A percentile compares a stretch with the other conserved stretches of the same genome.
phyloP scores from a whole-genome alignment of 768 basidiomycete genomes.

The Dioszegia crocea region DNA sequence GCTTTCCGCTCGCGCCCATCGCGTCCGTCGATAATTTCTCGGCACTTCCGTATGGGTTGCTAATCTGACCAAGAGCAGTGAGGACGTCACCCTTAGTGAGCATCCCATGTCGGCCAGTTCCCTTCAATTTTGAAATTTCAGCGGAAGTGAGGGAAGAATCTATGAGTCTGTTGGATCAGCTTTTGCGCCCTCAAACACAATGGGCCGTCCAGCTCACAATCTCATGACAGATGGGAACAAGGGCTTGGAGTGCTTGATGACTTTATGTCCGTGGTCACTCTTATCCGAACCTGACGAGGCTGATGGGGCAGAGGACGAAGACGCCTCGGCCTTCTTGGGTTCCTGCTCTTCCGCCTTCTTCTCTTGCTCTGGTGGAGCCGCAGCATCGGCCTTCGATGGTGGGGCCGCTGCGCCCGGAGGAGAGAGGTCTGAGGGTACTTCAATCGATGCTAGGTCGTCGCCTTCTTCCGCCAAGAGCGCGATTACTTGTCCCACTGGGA shows the following conservation, averaged over 20 bases:
- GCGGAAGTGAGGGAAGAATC: slow-evolving; percentile 39
- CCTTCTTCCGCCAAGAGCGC: slow-evolving; percentile 93
- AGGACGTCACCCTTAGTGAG: slow-evolving; percentile 95
- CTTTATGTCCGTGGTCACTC: slow-evolving; percentile 33
- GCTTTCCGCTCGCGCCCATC: slow-evolving; percentile 40
- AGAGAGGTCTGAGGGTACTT: slow-evolving; percentile 51
- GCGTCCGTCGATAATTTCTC: slow-evolving; percentile 38
- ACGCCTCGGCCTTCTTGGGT: slow-evolving; percentile 20
- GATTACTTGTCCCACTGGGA: slow-evolving; percentile 82
- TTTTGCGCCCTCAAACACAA: no score
- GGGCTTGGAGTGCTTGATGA: slow-evolving; percentile 58
- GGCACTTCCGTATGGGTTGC: slow-evolving; percentile 45
- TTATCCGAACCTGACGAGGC: neutral
- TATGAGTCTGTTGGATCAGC: slow-evolving; percentile 28
- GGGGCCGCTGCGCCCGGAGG: slow-evolving; percentile 21
- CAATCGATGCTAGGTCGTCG: slow-evolving; percentile 83
- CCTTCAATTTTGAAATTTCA: slow-evolving; percentile 63
- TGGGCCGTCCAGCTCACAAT: no score
- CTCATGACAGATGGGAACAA: slow-evolving; percentile 88
- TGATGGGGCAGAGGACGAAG: neutral
- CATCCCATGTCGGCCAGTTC: slow-evolving; percentile 87
- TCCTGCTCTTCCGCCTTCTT: slow-evolving; percentile 13
- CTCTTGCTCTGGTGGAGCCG: neutral
- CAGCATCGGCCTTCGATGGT: neutral
- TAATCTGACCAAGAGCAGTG: slow-evolving; percentile 73